Evolutionary conservation across 495 filamentous ascomycete genomes (phyloP), one percentile per base, ranked within the genome.

Genomic region (Oleoguttula mirabilis): DNA sequence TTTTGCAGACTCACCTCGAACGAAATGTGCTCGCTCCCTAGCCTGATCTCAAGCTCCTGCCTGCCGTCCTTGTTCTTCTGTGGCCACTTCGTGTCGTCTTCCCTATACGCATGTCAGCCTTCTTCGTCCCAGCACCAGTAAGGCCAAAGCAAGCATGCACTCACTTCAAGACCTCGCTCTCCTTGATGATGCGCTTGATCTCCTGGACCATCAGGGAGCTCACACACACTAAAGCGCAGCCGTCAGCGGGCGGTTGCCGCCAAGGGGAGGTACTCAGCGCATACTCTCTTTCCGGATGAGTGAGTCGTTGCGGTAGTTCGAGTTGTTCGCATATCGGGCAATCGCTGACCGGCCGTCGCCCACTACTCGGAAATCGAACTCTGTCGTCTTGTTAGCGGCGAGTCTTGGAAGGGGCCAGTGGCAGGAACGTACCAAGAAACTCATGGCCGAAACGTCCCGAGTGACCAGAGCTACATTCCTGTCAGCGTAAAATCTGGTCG

Each of bases 81-180:
- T 1, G 92, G 92, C 92, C 92, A 99, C 63, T 94, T 94, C n/a
- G 76, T 79, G 56, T 99, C 92, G 57, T 96, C 90, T 75, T 99
- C 92, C 72, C 86, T 94, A 53, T 47, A 4, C 15, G n/a, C 32
- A 7, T 10, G 20, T 46, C 8, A 47, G 37, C n/a, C n/a, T n/a
- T n/a, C n/a, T n/a, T n/a, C n/a, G n/a, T n/a, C n/a, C n/a, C n/a
- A n/a, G n/a, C n/a, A n/a, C n/a, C n/a, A n/a, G n/a, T n/a, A n/a
- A n/a, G n/a, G n/a, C n/a, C n/a, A n/a, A n/a, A n/a, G n/a, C n/a
- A n/a, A n/a, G 2, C 21, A 35, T 64, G 11, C 74, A 93, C 86
- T 21, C 75, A 94, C 87, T 96, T 99, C 74, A 96, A 77, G 55
- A 99, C 94, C 62, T 99, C 92, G 65, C 88, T 95, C 15, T 88